Percentiles rank a stretch among this genome's conserved stretches.
These are phyloP conservation scores for Boletus edulis DNA, from an alignment of 768 basidiomycete genomes.

Conservation along the genomic window DNA sequence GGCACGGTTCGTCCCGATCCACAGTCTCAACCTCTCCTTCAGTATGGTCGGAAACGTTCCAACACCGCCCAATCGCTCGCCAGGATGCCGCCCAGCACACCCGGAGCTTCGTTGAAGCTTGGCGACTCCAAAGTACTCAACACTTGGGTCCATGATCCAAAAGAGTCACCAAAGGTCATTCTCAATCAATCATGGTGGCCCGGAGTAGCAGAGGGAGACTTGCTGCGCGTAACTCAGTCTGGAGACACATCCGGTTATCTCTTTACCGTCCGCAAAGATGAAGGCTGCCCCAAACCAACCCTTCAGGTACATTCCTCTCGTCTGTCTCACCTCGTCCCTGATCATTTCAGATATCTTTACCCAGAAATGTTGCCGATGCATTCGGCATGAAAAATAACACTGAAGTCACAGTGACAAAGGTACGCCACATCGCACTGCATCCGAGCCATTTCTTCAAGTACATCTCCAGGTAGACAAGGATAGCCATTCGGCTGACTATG, in stretches of 20 bases:
- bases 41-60: slow-evolving; percentile 62
- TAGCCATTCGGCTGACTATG: slow-evolving; percentile 63
- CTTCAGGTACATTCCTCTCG: slow-evolving; percentile 48
- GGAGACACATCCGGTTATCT: slow-evolving; percentile 49
- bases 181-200: slow-evolving; percentile 79
- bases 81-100: slow-evolving; percentile 38
- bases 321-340: neutral
- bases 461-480: slow-evolving; percentile 60
- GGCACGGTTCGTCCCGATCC: slow-evolving; percentile 61
- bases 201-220: slow-evolving; percentile 74
- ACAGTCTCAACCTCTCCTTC: slow-evolving; percentile 41
- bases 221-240: slow-evolving; percentile 54
- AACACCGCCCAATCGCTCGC: slow-evolving; percentile 72
- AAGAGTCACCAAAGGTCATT: slow-evolving; percentile 55
- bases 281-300: slow-evolving; percentile 56
- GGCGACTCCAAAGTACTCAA: slow-evolving; percentile 66
- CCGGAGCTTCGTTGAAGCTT: slow-evolving; percentile 44
- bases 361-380: slow-evolving; percentile 66
- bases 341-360: slow-evolving; percentile 63
- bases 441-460: slow-evolving; percentile 13
- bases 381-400: slow-evolving; percentile 70
- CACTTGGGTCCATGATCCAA: slow-evolving; percentile 72
- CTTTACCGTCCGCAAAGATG: slow-evolving; percentile 67
- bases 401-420: slow-evolving; percentile 74
- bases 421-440: slow-evolving; percentile 14